phyloP scores from a whole-genome alignment of 306 rosid species.

The Begonia fuchsioides region DNA sequence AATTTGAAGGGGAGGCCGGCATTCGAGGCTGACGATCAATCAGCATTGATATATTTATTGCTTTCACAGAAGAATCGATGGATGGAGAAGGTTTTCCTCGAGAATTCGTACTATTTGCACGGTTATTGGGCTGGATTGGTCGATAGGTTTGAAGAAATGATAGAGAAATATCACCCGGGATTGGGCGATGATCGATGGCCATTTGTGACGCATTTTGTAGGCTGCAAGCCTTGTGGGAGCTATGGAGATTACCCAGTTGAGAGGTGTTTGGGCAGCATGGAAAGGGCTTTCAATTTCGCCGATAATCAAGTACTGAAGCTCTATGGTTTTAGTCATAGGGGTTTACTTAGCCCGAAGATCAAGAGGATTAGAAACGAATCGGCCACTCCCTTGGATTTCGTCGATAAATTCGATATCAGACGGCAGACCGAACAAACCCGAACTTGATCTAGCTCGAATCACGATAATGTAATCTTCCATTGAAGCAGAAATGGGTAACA shows the following conservation, averaged over 20 bases:
- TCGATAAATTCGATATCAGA: conserved; percentile 61
- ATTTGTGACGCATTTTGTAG: conserved; percentile 92
- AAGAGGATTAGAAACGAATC: conserved; percentile 82
- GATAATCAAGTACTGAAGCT: conserved; percentile 80
- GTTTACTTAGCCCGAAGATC: conserved; percentile 75
- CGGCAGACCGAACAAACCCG: conserved; percentile 23
- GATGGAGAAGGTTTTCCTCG: conserved; percentile 53
- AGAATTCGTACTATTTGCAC: conserved; percentile 84
- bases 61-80: too few relatives aligned
- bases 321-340: conserved; percentile 74
- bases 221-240: conserved; percentile 96
- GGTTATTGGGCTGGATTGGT: conserved; percentile 99
- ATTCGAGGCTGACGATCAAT: conserved; percentile 81
- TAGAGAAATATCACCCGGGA: conserved; percentile 93
- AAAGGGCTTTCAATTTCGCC: conserved; percentile 86
- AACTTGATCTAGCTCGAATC: conserved; percentile 18
- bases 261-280: conserved; percentile 80
- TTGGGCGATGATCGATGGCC: too few relatives aligned
- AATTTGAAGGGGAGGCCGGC: conserved; percentile 81
- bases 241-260: conserved; percentile 89
- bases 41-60: too few relatives aligned
- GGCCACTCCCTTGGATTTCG: conserved; percentile 47
- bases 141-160: conserved; percentile 92
- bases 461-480: conserved; percentile 26
- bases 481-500: conserved; percentile 17